A percentile compares a stretch with the other conserved stretches of the same genome.
Conservation (phyloP, 2,329 filamentous ascomycete genomes). For the Metarhizium brunneum region DNA sequence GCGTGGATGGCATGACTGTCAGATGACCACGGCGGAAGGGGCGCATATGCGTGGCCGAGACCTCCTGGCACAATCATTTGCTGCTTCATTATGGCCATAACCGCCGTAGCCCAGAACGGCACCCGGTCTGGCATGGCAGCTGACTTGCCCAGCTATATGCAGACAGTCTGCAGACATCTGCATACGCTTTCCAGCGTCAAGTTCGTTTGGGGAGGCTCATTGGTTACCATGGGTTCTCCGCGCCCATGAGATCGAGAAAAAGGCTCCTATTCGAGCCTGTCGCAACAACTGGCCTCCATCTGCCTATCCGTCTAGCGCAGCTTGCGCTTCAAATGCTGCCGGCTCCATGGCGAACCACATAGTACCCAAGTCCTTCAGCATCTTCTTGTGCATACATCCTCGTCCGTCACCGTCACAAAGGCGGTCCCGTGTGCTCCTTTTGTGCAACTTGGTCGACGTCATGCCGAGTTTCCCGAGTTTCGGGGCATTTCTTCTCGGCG, state of each 20-base stretch:
- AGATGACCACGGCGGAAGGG: not conserved
- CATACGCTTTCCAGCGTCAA: not conserved
- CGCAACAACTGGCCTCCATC: not conserved
- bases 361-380: too few species aligned
- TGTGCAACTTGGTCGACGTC: not conserved
- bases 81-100: not conserved
- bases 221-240: not conserved
- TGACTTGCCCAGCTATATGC: constrained; percentile 1
- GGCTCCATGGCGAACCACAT: too few species aligned
- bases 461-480: not conserved
- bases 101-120: constrained; percentile 2
- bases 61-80: constrained; percentile 1
- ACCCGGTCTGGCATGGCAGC: constrained; percentile 2
- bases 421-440: not conserved
- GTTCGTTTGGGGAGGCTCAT: not conserved
- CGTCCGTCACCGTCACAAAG: not conserved
- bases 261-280: not conserved
- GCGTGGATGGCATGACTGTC: too few species aligned
- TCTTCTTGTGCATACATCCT: too few species aligned
- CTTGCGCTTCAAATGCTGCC: too few species aligned
- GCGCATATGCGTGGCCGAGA: not conserved
- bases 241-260: not conserved
- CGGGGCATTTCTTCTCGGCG: not conserved
- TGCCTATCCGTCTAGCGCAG: not conserved
- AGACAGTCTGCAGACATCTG: not conserved